Base-by-base conservation (phyloP, 805 yeast species). In the Kodamaea laetipori region DNA sequence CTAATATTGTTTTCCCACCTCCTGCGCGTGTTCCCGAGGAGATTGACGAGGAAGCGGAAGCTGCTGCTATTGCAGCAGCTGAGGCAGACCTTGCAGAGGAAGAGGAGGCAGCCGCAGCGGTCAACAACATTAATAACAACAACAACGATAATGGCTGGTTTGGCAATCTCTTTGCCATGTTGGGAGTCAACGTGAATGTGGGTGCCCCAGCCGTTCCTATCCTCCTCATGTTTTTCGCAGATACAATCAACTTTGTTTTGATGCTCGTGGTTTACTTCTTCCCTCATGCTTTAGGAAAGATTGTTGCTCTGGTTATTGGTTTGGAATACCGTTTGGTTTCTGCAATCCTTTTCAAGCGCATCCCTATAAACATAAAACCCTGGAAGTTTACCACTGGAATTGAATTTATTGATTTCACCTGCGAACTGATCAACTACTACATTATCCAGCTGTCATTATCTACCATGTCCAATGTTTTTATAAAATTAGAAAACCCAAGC, bases 231-330 rank as follows among this genome's bases (percentile, higher is more conserved):
- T 25, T 62, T 2, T 24, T 67, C 19, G 62, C 66, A 36, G 66
- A 69, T 44, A 26, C 55, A 8, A 50, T 64, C 13, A 60, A 68
- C 21, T 56, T 69, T 1, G 53, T 63, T 2, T 74, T 73, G 45
- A 53, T 77, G 28, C 60, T 72, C 23, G 34, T 67, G 10, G 62
- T 76, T 0, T 80, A 77, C 51, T 60, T 74, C 12, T 47, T 77
- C 2, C 84, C 85, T 8, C 72, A 77, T 5, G 52, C 71, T 33
- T 35, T 75, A 3, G 84, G 84, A 7, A 54, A 57, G 38, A 39
- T 53, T 10, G 45, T 46, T 48, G 46, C 39, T 6, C 19, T 4
- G 12, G 7, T 32, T n/a, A 44, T 39, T 42, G 63, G 65, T 17
- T 18, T 12, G 28, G 41, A 15, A 6, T 13, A 13, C 19, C 15